Conservation (phyloP, 441 rosid genomes). For the Adansonia grandidieri region DNA sequence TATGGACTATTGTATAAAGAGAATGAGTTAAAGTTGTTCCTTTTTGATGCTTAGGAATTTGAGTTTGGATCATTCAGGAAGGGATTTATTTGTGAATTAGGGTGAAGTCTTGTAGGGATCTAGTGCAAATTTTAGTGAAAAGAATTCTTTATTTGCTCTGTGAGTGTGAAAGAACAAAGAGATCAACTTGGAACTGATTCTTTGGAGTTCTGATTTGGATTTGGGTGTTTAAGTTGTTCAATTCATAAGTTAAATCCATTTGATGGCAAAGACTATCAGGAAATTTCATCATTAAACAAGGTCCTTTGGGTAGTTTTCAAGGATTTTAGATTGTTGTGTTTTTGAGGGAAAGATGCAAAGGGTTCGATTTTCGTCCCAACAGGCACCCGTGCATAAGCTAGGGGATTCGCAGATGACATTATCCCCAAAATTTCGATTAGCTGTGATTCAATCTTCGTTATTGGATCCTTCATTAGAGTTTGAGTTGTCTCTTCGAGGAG, state of each 20-base stretch:
- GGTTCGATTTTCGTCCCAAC: slow-evolving; percentile 77
- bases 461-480: slow-evolving; percentile 53
- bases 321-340: slow-evolving; percentile 11
- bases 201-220: slow-evolving; percentile 16
- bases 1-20: neutral
- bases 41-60: slow-evolving; percentile 22
- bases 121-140: slow-evolving; percentile 17
- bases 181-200: slow-evolving; percentile 23
- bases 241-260: slow-evolving; percentile 18
- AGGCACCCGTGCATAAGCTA: slow-evolving; percentile 76
- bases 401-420: slow-evolving; percentile 89
- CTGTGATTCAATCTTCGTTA: slow-evolving; percentile 55
- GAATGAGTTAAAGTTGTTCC: slow-evolving; percentile 18
- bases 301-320: slow-evolving; percentile 17
- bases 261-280: slow-evolving; percentile 17
- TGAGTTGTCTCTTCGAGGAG: slow-evolving; percentile 57
- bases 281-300: slow-evolving; percentile 14
- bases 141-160: slow-evolving; percentile 14
- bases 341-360: slow-evolving; percentile 66
- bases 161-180: slow-evolving; percentile 14
- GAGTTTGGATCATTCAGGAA: slow-evolving; percentile 22
- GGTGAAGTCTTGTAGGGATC: slow-evolving; percentile 16
- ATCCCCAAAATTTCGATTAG: slow-evolving; percentile 84
- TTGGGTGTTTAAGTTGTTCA: slow-evolving; percentile 21
- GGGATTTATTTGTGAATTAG: neutral